A percentile compares a stretch with the other conserved stretches of the same genome.
phyloP scores from a whole-genome alignment of 2,329 filamentous ascomycete genomes.

The Trichoderma koningii region DNA sequence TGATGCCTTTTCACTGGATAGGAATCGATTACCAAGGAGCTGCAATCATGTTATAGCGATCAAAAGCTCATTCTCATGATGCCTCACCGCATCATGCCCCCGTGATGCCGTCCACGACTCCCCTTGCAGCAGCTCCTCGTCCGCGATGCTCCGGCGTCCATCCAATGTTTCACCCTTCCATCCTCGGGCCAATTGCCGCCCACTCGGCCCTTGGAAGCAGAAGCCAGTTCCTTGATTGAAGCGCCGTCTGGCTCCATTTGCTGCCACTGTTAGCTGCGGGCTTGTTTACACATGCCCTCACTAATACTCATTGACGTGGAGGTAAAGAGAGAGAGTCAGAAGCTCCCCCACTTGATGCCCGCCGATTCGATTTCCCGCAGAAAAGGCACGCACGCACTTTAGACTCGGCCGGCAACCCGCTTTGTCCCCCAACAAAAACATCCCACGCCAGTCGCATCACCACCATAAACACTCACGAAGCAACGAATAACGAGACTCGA shows the following conservation, averaged over 20 bases:
- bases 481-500: neutral
- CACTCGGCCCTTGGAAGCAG: neutral
- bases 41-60: no score
- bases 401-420: neutral
- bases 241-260: no score
- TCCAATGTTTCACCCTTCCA: neutral
- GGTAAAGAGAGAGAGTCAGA: no score
- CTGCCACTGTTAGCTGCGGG: neutral
- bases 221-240: no score
- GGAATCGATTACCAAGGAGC: no score
- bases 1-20: no score
- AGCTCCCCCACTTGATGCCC: neutral
- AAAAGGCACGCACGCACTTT: conserved; percentile 5
- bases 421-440: conserved; percentile 8
- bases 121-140: neutral
- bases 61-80: no score
- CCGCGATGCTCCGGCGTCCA: conserved; percentile 1
- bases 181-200: conserved; percentile 5
- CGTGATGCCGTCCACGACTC: neutral
- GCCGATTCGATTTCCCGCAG: neutral
- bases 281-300: neutral
- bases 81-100: conserved; percentile 3
- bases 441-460: neutral
- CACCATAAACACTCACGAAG: neutral
- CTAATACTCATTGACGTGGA: no score